phyloP scores from a whole-genome alignment of 139 green algal species.

The Dunaliella primolecta region DNA sequence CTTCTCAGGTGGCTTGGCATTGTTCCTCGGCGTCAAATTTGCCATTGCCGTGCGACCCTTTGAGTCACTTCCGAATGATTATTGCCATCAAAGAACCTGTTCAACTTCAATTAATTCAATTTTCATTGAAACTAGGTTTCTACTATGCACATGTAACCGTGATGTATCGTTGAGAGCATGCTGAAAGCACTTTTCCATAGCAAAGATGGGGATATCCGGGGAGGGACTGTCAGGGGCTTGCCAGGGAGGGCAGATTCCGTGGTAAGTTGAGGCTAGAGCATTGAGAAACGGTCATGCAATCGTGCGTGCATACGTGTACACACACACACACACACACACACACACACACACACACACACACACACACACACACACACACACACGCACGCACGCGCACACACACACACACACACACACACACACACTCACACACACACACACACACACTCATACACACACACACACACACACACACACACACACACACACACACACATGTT shows the following conservation, averaged over 20 bases:
- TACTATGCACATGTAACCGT: too few species aligned
- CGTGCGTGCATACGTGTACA: slow-evolving; percentile 7
- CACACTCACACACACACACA: too few species aligned
- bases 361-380: too few species aligned
- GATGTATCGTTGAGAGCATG: too few species aligned
- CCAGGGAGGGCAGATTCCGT: not conserved
- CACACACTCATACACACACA: too few species aligned
- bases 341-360: too few species aligned
- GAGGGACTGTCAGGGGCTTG: not conserved
- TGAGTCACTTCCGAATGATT: not conserved
- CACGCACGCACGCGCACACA: too few species aligned
- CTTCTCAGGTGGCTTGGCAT: slow-evolving; percentile 85
- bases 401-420: too few species aligned
- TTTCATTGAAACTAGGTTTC: not conserved
- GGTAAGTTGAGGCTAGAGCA: not conserved
- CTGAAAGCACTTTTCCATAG: not conserved
- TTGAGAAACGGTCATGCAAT: too few species aligned
- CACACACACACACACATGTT: too few species aligned
- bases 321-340: too few species aligned
- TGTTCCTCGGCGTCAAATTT: not conserved
- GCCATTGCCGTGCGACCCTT: not conserved
- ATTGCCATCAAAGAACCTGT: not conserved
- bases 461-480: too few species aligned
- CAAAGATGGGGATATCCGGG: not conserved
- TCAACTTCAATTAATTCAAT: not conserved